Evolutionary conservation across 176 grass and related monocot species (phyloP), one percentile per base, ranked within the genome.

Genomic region (Aegilops tauschii): DNA sequence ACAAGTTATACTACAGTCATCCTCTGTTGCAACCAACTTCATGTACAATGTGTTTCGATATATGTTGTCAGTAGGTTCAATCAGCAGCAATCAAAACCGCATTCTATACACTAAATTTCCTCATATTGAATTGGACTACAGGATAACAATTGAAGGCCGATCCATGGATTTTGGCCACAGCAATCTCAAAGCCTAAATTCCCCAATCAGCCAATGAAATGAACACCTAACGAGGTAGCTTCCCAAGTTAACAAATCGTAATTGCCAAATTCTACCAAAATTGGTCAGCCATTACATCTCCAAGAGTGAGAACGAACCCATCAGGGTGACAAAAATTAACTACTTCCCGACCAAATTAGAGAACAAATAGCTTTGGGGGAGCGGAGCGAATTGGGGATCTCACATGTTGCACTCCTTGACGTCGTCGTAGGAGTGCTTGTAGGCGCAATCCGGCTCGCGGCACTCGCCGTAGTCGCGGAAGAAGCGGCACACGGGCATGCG

Each of bases 401-500:
- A 99, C 97, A 99, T 96, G 65, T 96, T 96, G 82, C 97, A 99
- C 91, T 99, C 97, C 83, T 96, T 99, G 79, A 96, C 87, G 76
- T 99, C 97, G 29, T 96, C 97, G 49, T 94, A 91, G 6, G 97
- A 94, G 86, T 99, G 97, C 90, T 99, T 99, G 78, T 99, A 99
- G 1, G 95, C 82, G 85, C 97, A 99, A 86, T 99, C 97, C 54
- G 93, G 87, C 83, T 94, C 97, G 30, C 97, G 97, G 67, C 97
- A 99, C 87, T 96, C 97, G 23, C 97, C 97, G 64, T 81, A 94
- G 68, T 94, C 89, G 49, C 94, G 92, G 86, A 96, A 99, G 86
- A 96, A 99, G 23, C 97, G 94, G 91, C 97, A 99, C 8, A 99
- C 97, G n/a, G 97, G 97, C 97, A 99, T 99, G 68, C 97, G 90